A percentile compares a stretch with the other conserved stretches of the same genome.
Conservation (phyloP, 192 early-diverging fungal genomes). For the Phycomyces nitens region DNA sequence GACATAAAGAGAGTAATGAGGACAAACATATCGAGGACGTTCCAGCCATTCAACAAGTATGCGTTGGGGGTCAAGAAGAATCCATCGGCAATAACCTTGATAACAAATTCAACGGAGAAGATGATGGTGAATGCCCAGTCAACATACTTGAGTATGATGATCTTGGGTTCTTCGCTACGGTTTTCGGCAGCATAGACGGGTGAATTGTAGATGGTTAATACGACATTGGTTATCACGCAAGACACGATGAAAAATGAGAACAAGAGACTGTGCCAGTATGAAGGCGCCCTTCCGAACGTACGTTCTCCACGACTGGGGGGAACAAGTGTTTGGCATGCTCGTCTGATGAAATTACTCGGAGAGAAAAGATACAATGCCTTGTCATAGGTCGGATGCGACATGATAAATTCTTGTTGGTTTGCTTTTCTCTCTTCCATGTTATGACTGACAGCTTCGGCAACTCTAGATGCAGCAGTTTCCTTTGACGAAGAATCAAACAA, state of each 20-base stretch:
- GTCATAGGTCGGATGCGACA: slow-evolving; percentile 45
- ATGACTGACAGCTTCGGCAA: slow-evolving; percentile 24
- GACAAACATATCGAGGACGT: slow-evolving; percentile 59
- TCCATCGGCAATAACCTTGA: slow-evolving; percentile 58
- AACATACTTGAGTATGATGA: slow-evolving; percentile 20
- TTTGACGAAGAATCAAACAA: slow-evolving; percentile 20
- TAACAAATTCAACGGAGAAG: slow-evolving; percentile 50
- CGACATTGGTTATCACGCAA: slow-evolving; percentile 48
- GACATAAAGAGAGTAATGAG: slow-evolving; percentile 50
- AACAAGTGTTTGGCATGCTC: slow-evolving; percentile 47
- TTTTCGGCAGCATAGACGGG: slow-evolving; percentile 48
- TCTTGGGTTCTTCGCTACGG: not conserved
- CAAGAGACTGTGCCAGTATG: slow-evolving; percentile 35
- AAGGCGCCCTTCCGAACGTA: slow-evolving; percentile 40
- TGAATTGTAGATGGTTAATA: slow-evolving; percentile 41
- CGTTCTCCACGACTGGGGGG: slow-evolving; percentile 47
- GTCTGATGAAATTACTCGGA: slow-evolving; percentile 41
- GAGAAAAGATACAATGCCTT: slow-evolving; percentile 53
- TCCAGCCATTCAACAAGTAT: slow-evolving; percentile 53
- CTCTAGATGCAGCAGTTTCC: slow-evolving; percentile 17
- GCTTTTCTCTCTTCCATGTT: slow-evolving; percentile 40
- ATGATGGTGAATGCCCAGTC: slow-evolving; percentile 49
- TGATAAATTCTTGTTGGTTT: slow-evolving; percentile 38
- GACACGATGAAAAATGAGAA: slow-evolving; percentile 44
- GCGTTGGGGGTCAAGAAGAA: slow-evolving; percentile 60